Evolutionary conservation across 2,329 filamentous ascomycete genomes (phyloP).

Genomic region (Talaromyces pinophilus): DNA sequence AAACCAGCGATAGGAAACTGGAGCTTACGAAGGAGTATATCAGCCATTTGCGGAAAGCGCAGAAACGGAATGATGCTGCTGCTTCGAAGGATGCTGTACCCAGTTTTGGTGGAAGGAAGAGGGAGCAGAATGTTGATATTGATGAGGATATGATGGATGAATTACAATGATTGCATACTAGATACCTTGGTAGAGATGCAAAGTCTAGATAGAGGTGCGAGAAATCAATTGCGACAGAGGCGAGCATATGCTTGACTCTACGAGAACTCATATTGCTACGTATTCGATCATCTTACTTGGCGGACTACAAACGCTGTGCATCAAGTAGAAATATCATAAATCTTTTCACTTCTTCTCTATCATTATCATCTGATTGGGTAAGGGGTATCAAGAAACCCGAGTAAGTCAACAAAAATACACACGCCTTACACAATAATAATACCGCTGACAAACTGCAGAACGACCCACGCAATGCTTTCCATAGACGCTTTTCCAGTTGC

Average conservation of each 20-base stretch:
- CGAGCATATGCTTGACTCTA: background rate
- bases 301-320: background rate
- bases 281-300: background rate
- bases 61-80: constrained; percentile 37
- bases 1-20: constrained; percentile 57
- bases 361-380: constrained; percentile 17
- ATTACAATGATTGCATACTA: constrained; percentile 26
- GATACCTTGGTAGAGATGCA: background rate
- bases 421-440: constrained; percentile 13
- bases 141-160: constrained; percentile 48
- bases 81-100: constrained; percentile 26
- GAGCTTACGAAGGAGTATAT: constrained; percentile 62
- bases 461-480: constrained; percentile 12
- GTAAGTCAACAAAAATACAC: constrained; percentile 10
- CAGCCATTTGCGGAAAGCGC: constrained; percentile 53
- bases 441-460: constrained; percentile 10
- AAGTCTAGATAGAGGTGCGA: background rate
- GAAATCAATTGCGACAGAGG: background rate
- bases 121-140: constrained; percentile 28
- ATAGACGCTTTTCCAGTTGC: constrained; percentile 8
- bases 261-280: background rate
- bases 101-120: constrained; percentile 23
- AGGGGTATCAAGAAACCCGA: constrained; percentile 22
- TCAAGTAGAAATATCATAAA: background rate
- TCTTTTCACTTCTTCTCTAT: constrained; percentile 17